phyloP scores from a whole-genome alignment of 2,329 filamentous ascomycete genomes.

The Curvularia lunata region DNA sequence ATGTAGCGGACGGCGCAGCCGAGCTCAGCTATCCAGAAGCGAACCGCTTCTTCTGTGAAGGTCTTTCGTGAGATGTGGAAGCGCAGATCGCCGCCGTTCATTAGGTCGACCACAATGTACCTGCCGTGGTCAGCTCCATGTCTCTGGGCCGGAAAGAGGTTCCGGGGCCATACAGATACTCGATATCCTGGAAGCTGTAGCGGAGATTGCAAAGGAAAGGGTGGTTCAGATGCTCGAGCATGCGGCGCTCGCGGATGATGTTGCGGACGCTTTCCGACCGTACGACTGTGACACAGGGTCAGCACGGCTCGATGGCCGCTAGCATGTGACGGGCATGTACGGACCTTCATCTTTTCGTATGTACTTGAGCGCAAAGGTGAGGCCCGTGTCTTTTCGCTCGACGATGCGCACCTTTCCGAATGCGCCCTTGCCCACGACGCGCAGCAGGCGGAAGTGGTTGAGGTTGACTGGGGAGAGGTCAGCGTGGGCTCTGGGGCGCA shows the following conservation, averaged over 20 bases:
- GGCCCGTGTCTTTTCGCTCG: constrained; percentile 90
- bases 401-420: constrained; percentile 99
- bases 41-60: constrained; percentile 95
- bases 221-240: constrained; percentile 98
- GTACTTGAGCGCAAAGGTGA: constrained; percentile 97
- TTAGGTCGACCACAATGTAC: constrained; percentile 94
- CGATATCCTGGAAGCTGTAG: constrained; percentile 98
- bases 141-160: neutral
- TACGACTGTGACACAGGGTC: constrained; percentile 70
- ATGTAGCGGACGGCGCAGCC: constrained; percentile 78
- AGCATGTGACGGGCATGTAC: constrained; percentile 37
- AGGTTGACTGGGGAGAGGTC: constrained; percentile 73
- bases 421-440: constrained; percentile 95
- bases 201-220: constrained; percentile 98
- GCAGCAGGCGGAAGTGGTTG: constrained; percentile 93
- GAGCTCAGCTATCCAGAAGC: constrained; percentile 95
- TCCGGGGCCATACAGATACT: constrained; percentile 80
- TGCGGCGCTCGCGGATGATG: constrained; percentile 94
- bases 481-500: neutral
- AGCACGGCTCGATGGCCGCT: constrained; percentile 15
- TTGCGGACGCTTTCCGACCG: constrained; percentile 97
- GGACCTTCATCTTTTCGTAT: constrained; percentile 97
- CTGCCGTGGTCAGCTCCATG: constrained; percentile 50
- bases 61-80: constrained; percentile 98
- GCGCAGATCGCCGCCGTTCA: constrained; percentile 95